Evolutionary conservation across 257 asterid species (phyloP).

Genomic region (Solanum bulbocastanum): DNA sequence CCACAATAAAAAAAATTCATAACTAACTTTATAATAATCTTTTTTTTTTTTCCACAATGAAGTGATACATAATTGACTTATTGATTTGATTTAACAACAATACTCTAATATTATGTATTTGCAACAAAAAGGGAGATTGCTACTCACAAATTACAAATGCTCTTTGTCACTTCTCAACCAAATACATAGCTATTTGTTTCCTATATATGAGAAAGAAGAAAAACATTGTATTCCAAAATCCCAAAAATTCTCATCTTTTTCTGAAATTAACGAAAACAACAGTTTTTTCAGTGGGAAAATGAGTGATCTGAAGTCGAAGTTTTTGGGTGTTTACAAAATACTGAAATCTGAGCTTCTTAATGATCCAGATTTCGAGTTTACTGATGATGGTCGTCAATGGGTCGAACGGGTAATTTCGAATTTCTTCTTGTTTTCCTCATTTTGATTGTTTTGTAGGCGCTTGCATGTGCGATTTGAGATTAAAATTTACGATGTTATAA

Average conservation of each 20-base stretch:
- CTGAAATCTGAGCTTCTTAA: slow-evolving; percentile 73
- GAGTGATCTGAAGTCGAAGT: slow-evolving; percentile 40
- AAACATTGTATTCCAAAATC: background rate
- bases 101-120: background rate
- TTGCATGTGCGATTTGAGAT: background rate
- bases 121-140: background rate
- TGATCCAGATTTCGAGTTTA: slow-evolving; percentile 72
- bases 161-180: background rate
- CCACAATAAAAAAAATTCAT: background rate
- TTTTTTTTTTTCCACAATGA: background rate
- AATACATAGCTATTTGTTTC: background rate
- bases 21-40: background rate
- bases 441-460: background rate
- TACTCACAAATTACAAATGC: background rate
- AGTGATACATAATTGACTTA: background rate
- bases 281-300: background rate
- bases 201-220: background rate
- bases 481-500: background rate
- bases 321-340: slow-evolving; percentile 44
- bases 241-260: background rate
- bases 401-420: slow-evolving; percentile 44
- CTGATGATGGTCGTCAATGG: slow-evolving; percentile 65
- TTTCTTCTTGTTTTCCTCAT: background rate
- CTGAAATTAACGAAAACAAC: background rate
- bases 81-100: background rate